phyloP scores from a whole-genome alignment of 176 grass and related monocot genomes.

The Chloris gayana region DNA sequence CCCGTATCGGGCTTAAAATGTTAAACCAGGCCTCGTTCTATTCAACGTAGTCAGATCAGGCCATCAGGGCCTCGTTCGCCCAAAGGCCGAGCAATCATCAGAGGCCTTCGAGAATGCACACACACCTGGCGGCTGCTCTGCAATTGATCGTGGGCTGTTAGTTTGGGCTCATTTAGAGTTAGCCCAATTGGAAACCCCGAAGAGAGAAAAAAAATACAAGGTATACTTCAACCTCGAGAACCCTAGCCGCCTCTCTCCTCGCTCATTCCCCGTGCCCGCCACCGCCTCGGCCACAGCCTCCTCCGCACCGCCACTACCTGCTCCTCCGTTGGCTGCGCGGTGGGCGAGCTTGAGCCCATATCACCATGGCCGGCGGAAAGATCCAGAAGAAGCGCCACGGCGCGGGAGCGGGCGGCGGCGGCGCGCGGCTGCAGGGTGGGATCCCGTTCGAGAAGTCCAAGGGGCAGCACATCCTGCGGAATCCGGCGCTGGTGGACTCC shows the following conservation, averaged over 20 bases:
- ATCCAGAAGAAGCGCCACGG: conserved; percentile 78
- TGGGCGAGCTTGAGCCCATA: background rate
- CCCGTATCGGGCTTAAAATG: too few species aligned
- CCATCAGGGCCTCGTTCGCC: too few species aligned
- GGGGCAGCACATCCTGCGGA: conserved; percentile 89
- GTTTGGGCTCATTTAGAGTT: too few species aligned
- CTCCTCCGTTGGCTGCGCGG: background rate
- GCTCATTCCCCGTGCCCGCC: background rate
- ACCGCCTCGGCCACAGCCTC: background rate
- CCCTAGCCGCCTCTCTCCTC: background rate
- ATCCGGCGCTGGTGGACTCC: conserved; percentile 81
- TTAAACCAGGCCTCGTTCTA: too few species aligned
- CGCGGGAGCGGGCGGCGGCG: conserved; percentile 29
- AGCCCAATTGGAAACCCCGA: too few species aligned
- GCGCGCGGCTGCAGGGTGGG: conserved; percentile 61
- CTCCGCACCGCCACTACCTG: background rate
- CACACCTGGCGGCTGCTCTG: too few species aligned
- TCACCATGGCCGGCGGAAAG: conserved; percentile 78
- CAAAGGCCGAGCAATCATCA: too few species aligned
- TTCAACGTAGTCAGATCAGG: too few species aligned
- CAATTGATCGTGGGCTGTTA: too few species aligned
- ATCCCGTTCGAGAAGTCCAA: conserved; percentile 98
- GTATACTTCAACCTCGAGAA: background rate
- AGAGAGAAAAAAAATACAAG: too few species aligned
- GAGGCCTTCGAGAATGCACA: too few species aligned